phyloP scores from a whole-genome alignment of 1,139 yeast genomes.

The Suhomyces coccinellae region DNA sequence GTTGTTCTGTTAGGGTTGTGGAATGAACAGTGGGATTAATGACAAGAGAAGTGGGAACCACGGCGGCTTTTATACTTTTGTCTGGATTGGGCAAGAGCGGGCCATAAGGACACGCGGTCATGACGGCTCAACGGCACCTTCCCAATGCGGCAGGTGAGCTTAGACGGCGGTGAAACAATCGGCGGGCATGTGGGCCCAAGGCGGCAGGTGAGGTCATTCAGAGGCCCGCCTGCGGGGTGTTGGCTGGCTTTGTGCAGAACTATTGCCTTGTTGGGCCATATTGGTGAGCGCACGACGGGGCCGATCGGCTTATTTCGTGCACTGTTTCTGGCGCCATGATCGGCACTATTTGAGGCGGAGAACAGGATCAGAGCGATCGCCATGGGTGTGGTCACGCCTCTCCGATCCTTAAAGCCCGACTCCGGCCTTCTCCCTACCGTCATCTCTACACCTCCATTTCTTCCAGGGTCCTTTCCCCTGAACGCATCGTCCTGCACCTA shows the following conservation, averaged over 20 bases:
- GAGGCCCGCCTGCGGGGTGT: neutral
- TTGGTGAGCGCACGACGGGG: neutral
- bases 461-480: too few relatives aligned
- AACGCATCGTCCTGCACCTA: neutral
- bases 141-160: constrained; percentile 2
- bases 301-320: neutral
- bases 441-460: too few relatives aligned
- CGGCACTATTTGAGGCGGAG: too few relatives aligned
- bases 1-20: too few relatives aligned
- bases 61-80: constrained; percentile 8
- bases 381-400: too few relatives aligned
- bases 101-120: neutral
- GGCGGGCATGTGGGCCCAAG: neutral
- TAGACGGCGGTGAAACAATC: neutral
- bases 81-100: constrained; percentile 4
- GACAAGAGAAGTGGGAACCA: neutral
- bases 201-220: constrained; percentile 1
- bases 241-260: neutral
- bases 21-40: too few relatives aligned
- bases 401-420: too few relatives aligned
- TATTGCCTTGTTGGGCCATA: neutral
- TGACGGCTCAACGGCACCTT: constrained; percentile 2
- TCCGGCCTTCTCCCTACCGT: too few relatives aligned
- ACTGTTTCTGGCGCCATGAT: too few relatives aligned
- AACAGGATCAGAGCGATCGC: too few relatives aligned